Base-by-base conservation (phyloP, 257 asterid genomes). In the Solanum chmielewskii region DNA sequence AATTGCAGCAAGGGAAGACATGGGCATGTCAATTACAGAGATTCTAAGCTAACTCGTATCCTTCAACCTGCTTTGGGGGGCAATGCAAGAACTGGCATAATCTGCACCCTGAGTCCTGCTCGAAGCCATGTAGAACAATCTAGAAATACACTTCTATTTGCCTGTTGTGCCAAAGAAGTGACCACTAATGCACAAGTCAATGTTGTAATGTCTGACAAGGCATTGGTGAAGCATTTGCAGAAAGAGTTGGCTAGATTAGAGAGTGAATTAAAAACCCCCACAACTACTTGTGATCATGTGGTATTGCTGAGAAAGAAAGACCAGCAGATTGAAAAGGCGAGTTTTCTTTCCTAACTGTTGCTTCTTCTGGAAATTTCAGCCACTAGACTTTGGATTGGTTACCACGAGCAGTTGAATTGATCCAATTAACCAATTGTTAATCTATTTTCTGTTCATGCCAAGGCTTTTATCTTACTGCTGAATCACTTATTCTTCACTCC, bases 141-240 rank as follows among this genome's bases (percentile, higher is more conserved):
- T 87, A 89, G 99, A 90, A 97, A 97, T 85, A 96, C 99, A 42
- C 99, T 97, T 89, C 90, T 97, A 86, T 97, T 97, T 90, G 99
- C 99, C 85, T 88, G 93, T 89, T 97, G 99, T 87, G 99, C 99
- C 71, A 97, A 97, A 93, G 99, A 97, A 93, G 99, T 97, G 83
- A 90, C 96, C 27, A 97, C 99, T 74, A 97, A 96, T 89, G 99
- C 99, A 87, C 95, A 94, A 91, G 99, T 97, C 94, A 97, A 97
- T 83, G 99, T 97, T n/a, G 99, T 97, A 89, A 94, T 97, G 98
- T 96, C 99, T 91, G 99, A 97, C 89, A 97, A 96, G 92, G 98
- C 99, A 83, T 91, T 97, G 94, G 99, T 97, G 91, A 97, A 97
- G 90, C 99, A 97, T 87, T 94, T 97, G 90, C 99, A 97, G 91